These are phyloP conservation scores for Aspergillus fumigatiaffinis DNA, from an alignment of 2,329 filamentous ascomycete genomes.

Conservation along the genomic window DNA sequence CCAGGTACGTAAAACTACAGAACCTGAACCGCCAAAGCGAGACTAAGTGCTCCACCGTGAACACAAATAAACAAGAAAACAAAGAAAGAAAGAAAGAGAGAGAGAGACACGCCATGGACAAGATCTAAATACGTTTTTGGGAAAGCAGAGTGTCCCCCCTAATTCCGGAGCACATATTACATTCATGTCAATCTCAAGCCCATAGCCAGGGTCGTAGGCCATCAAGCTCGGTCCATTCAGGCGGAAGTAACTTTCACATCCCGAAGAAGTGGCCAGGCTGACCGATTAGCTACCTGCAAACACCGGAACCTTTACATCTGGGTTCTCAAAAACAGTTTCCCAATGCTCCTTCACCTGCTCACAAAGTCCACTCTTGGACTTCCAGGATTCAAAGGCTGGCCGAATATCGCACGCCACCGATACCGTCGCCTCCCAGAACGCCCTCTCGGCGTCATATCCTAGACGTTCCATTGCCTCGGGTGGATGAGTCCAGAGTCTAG, in stretches of 20 bases:
- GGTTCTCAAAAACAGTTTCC: conserved; percentile 18
- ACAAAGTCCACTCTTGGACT: conserved; percentile 13
- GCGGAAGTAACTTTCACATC: conserved; percentile 4
- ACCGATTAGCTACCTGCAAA: no score
- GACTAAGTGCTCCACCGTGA: no score
- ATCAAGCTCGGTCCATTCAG: conserved; percentile 3
- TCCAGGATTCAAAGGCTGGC: conserved; percentile 22
- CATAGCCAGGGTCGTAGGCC: conserved; percentile 5
- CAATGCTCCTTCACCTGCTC: conserved; percentile 13
- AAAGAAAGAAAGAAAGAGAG: no score
- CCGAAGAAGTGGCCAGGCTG: background rate
- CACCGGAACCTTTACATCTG: no score
- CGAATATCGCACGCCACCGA: conserved; percentile 27
- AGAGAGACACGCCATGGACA: no score
- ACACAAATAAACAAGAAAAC: no score
- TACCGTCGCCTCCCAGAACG: conserved; percentile 26
- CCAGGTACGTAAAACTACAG: no score
- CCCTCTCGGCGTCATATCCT: conserved; percentile 29
- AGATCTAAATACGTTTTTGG: no score
- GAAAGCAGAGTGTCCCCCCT: no score
- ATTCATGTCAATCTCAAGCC: conserved; percentile 3
- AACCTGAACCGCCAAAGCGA: no score
- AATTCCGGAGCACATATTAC: background rate
- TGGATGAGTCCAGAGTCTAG: conserved; percentile 20
- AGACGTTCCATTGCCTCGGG: conserved; percentile 23